Percentiles rank a stretch among this genome's conserved stretches.
phyloP scores from a whole-genome alignment of 495 filamentous ascomycete genomes.

The Penicillium canescens region DNA sequence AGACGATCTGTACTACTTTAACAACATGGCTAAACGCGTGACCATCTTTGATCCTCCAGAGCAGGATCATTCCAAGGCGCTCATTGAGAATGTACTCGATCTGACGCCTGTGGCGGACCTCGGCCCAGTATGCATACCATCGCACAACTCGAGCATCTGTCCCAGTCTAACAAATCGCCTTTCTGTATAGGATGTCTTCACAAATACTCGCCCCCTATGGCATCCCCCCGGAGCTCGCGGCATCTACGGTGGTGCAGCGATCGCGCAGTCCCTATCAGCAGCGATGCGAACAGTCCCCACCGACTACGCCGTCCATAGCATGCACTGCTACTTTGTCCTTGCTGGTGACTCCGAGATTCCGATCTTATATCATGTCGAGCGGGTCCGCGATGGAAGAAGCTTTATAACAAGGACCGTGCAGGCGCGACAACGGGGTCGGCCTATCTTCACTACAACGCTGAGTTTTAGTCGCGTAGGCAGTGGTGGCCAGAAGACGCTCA shows the following conservation, averaged over 20 bases:
- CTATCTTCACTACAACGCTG: constrained; percentile 93
- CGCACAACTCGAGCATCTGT: neutral
- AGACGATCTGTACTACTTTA: neutral
- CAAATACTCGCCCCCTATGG: constrained; percentile 87
- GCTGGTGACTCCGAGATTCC: constrained; percentile 82
- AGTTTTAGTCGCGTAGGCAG: constrained; percentile 77
- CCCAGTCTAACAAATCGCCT: constrained; percentile 4
- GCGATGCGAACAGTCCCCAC: constrained; percentile 81
- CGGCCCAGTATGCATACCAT: constrained; percentile 60
- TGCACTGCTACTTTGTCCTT: constrained; percentile 99
- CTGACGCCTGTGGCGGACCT: constrained; percentile 78
- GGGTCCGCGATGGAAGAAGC: constrained; percentile 84
- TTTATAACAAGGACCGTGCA: constrained; percentile 96
- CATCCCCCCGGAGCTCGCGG: constrained; percentile 88
- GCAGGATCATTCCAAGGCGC: constrained; percentile 67
- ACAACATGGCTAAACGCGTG: constrained; percentile 35
- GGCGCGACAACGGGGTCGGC: constrained; percentile 81
- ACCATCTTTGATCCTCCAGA: constrained; percentile 80
- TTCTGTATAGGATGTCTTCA: constrained; percentile 73
- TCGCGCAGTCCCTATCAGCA: constrained; percentile 87
- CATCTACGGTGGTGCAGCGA: constrained; percentile 89
- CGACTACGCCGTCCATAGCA: constrained; percentile 83
- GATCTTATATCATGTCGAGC: constrained; percentile 90
- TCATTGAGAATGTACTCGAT: constrained; percentile 87
- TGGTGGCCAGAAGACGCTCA: constrained; percentile 59